These are phyloP conservation scores for Boletus sp. DNA, from an alignment of 768 basidiomycete genomes.

Conservation along the genomic window DNA sequence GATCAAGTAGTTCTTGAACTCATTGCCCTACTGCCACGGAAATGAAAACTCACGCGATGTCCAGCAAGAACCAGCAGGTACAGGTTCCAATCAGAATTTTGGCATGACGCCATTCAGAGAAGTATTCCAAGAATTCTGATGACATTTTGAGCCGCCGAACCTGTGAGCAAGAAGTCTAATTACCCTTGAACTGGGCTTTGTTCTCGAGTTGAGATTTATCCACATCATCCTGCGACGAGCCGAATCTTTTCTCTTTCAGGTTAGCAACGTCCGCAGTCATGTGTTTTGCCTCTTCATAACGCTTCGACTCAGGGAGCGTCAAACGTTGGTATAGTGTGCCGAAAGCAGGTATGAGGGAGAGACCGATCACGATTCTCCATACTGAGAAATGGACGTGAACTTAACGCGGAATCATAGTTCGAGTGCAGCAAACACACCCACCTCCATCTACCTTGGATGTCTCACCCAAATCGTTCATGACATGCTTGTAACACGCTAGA, in stretches of 20 bases:
- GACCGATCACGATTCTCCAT: slow-evolving; percentile 73
- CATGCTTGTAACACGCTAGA: slow-evolving; percentile 58
- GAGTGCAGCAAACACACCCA: slow-evolving; percentile 29
- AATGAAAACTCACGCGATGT: slow-evolving; percentile 51
- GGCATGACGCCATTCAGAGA: slow-evolving; percentile 69
- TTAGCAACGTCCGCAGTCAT: slow-evolving; percentile 29
- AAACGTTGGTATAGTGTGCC: slow-evolving; percentile 75
- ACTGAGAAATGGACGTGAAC: slow-evolving; percentile 32
- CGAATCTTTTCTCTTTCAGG: slow-evolving; percentile 32
- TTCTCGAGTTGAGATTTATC: slow-evolving; percentile 31
- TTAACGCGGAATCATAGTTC: background rate
- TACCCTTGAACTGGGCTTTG: slow-evolving; percentile 54
- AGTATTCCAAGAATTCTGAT: slow-evolving; percentile 63
- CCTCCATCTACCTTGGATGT: slow-evolving; percentile 70
- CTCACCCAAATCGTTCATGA: slow-evolving; percentile 58
- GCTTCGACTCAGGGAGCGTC: slow-evolving; percentile 66
- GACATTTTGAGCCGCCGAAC: background rate
- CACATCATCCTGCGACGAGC: background rate
- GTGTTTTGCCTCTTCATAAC: slow-evolving; percentile 45
- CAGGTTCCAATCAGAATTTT: slow-evolving; percentile 69
- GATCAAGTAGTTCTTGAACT: background rate
- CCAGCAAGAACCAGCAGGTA: slow-evolving; percentile 72
- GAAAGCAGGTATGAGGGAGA: slow-evolving; percentile 74
- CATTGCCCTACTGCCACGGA: background rate
- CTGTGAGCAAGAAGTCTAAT: background rate